Evolutionary conservation across 164 flowering plant genomes (phyloP).

Genomic region (Nelumbo lutea): DNA sequence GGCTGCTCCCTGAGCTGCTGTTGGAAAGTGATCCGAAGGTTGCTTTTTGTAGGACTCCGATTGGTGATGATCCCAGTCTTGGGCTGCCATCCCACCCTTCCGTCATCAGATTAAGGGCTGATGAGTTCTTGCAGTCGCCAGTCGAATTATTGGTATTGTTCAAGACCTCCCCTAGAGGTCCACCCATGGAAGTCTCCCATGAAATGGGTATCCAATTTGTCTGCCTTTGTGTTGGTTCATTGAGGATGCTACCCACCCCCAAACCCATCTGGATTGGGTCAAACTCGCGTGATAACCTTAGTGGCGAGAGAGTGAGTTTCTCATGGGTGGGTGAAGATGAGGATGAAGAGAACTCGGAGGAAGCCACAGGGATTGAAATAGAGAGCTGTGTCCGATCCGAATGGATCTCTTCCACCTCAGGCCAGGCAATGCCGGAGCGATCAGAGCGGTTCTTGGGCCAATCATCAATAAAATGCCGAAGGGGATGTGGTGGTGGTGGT

Average conservation of each 20-base stretch:
- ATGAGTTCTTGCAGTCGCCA: conserved; percentile 27
- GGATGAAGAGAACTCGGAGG: conserved; percentile 50
- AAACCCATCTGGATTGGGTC: conserved; percentile 59
- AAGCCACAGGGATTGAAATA: conserved; percentile 58
- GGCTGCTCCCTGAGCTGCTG: conserved; percentile 86
- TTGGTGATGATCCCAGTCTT: conserved; percentile 60
- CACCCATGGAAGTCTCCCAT: conserved; percentile 75
- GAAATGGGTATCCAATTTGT: conserved; percentile 54
- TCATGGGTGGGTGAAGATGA: conserved; percentile 53
- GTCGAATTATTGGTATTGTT: conserved; percentile 32
- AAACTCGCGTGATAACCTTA: conserved; percentile 47
- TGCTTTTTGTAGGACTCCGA: conserved; percentile 66
- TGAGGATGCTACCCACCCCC: conserved; percentile 35
- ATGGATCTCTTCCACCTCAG: conserved; percentile 38
- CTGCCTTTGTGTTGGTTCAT: conserved; percentile 36
- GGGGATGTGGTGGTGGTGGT: conserved; percentile 36
- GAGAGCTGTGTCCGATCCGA: conserved; percentile 77
- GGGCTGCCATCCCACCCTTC: conserved; percentile 61
- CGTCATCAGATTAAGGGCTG: conserved; percentile 54
- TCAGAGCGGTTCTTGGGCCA: conserved; percentile 59
- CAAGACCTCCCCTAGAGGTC: conserved; percentile 86
- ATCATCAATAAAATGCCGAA: conserved; percentile 62
- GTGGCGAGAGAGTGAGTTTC: conserved; percentile 44
- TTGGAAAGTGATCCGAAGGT: conserved; percentile 65
- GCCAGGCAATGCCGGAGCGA: conserved; percentile 44